Percentiles rank a stretch among this genome's conserved stretches.
Conservation (phyloP, 1,284 basidiomycete species). For the Pseudozyma tsukubaensis region DNA sequence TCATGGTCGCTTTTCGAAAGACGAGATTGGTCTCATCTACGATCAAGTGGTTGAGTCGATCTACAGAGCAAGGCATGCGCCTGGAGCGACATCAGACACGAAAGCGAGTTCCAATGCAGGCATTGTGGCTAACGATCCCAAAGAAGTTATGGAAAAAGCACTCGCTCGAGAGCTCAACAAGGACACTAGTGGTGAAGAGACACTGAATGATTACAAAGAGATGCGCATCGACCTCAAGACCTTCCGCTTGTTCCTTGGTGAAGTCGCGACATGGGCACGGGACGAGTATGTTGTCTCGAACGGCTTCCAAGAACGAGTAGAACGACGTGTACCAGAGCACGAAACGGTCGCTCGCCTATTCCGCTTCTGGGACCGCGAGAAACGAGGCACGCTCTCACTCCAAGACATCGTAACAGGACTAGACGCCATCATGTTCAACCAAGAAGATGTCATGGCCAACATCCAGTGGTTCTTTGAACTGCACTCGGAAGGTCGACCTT, state of each 20-base stretch:
- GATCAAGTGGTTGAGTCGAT: conserved; percentile 68
- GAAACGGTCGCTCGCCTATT: conserved; percentile 60
- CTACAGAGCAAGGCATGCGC: conserved; percentile 65
- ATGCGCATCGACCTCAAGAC: conserved; percentile 88
- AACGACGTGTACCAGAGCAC: conserved; percentile 65
- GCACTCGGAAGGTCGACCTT: conserved; percentile 89
- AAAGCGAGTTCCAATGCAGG: conserved; percentile 44
- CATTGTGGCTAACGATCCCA: conserved; percentile 47
- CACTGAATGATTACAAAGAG: conserved; percentile 71
- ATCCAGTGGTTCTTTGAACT: conserved; percentile 99
- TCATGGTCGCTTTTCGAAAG: conserved; percentile 85
- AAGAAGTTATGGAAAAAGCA: conserved; percentile 52
- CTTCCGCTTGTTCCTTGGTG: conserved; percentile 89
- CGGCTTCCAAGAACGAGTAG: conserved; percentile 66
- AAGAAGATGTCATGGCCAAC: conserved; percentile 88
- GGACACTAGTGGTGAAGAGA: conserved; percentile 24
- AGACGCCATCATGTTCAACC: conserved; percentile 84
- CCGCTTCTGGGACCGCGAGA: conserved; percentile 63
- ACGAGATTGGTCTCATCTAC: conserved; percentile 74
- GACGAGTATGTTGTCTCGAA: conserved; percentile 86
- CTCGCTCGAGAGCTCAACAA: conserved; percentile 33
- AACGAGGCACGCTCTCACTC: conserved; percentile 59
- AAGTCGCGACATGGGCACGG: conserved; percentile 94
- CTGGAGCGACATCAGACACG: conserved; percentile 24
- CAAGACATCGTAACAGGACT: conserved; percentile 88